Base-by-base conservation (phyloP, 148 eudicot genomes). In the Amaranthus cruentus region DNA sequence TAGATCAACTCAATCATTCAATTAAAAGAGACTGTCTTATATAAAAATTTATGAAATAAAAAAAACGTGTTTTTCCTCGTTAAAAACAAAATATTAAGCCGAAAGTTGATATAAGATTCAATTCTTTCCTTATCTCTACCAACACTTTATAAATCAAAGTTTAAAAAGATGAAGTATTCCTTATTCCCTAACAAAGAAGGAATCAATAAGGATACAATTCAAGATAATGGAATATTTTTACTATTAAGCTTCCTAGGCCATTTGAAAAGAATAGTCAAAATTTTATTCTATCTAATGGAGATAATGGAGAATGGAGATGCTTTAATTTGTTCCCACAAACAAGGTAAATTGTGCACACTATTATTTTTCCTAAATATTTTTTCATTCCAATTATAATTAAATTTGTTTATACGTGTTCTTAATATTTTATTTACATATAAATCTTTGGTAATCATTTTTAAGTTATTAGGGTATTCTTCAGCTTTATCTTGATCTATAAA, bases 181-280 rank as follows among this genome's bases (percentile, higher is more conserved):
- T 21, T 55, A 61, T 75, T 79, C 75, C 13, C 38, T 69, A 11
- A 9, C 58, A 55, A 57, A 44, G n/a, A 56, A 50, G 55, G 78
- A 74, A 79, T 74, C 71, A 69, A 47, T 28, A 28, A 54, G 10
- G 69, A 55, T 51, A 28, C 47, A 61, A 52, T 15, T 66, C 47
- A 43, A 70, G 58, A 65, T 71, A 38, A 62, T 70, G 61, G 49
- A 65, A 47, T 62, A 61, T 47, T 50, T 62, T 49, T 75, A 59
- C 55, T 58, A 44, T n/a, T 28, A 67, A 73, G 75, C 65, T 69
- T 69, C 72, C 48, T 61, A 21, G 56, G 46, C 69, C 68, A 72
- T 72, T 73, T 73, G 73, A 68, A 73, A 78, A 61, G 71, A 73
- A 68, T 66, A 78, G 77, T 78, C 77, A 67, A 68, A 47, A 73